Percentiles rank a stretch among this genome's conserved stretches.
Evolutionary conservation across 2,329 filamentous ascomycete genomes (phyloP).

Genomic region (Verticillium zaregamsianum): DNA sequence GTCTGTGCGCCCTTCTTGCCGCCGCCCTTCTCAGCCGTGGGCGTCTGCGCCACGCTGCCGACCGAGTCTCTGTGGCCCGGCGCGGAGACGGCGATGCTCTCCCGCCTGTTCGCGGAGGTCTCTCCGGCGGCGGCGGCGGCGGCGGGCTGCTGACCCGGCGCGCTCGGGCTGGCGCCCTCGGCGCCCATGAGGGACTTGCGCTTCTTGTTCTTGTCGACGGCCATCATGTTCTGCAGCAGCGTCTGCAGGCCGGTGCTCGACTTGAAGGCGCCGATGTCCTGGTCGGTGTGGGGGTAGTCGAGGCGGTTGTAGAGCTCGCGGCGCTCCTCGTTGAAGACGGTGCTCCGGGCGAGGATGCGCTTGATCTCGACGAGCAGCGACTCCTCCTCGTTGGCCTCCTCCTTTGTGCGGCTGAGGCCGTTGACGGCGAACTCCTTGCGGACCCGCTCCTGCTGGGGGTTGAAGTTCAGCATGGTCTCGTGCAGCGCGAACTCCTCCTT

Average conservation of each 20-base stretch:
- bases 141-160: conserved; percentile 24
- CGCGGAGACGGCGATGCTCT: conserved; percentile 47
- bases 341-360: conserved; percentile 82
- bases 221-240: conserved; percentile 77
- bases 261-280: conserved; percentile 74
- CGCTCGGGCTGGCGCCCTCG: conserved; percentile 47
- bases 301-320: conserved; percentile 82
- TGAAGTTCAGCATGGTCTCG: conserved; percentile 82
- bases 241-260: conserved; percentile 75
- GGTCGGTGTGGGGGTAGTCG: conserved; percentile 68
- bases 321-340: conserved; percentile 82
- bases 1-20: conserved; percentile 47
- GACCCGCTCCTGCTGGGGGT: conserved; percentile 70
- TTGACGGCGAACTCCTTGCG: conserved; percentile 83
- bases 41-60: conserved; percentile 25
- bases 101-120: conserved; percentile 33
- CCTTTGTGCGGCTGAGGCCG: conserved; percentile 72
- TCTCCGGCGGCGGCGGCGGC: conserved; percentile 28
- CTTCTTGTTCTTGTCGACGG: conserved; percentile 85
- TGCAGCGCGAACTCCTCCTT: conserved; percentile 77
- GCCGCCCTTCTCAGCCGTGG: conserved; percentile 22
- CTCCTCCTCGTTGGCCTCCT: conserved; percentile 91
- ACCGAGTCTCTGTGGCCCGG: conserved; percentile 21
- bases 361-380: conserved; percentile 85
- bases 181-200: conserved; percentile 65